phyloP scores from a whole-genome alignment of 192 early-diverging fungal genomes.

The Backusella parvicylindrica region DNA sequence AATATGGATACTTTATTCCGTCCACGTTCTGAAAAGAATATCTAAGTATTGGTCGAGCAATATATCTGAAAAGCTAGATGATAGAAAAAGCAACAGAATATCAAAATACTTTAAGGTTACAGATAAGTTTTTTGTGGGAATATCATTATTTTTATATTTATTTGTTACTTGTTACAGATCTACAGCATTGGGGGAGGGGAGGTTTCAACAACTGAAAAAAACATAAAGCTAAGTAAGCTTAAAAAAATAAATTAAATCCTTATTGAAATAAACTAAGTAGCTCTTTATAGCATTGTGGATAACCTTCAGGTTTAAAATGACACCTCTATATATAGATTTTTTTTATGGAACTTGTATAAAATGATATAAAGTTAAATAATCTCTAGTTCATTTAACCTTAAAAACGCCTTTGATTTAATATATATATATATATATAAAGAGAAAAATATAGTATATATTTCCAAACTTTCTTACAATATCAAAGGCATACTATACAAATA shows the following conservation, averaged over 20 bases:
- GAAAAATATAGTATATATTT: background rate
- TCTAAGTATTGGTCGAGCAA: background rate
- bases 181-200: too few species aligned
- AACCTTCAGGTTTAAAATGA: background rate
- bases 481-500: background rate
- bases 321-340: background rate
- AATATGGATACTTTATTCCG: background rate
- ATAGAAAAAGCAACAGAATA: background rate
- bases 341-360: background rate
- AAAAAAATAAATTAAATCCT: background rate
- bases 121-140: background rate
- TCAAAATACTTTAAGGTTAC: background rate
- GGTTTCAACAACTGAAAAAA: too few species aligned
- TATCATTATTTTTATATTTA: too few species aligned
- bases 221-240: background rate
- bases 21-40: background rate
- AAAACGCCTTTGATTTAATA: background rate
- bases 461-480: background rate
- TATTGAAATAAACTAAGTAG: too few species aligned
- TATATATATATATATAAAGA: too few species aligned
- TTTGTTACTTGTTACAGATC: too few species aligned
- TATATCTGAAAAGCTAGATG: background rate
- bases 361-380: background rate
- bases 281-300: background rate
- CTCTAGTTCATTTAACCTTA: background rate